Evolutionary conservation across 352 stramenopile genomes (phyloP).

Genomic region (Thraustochytrium striatum): DNA sequence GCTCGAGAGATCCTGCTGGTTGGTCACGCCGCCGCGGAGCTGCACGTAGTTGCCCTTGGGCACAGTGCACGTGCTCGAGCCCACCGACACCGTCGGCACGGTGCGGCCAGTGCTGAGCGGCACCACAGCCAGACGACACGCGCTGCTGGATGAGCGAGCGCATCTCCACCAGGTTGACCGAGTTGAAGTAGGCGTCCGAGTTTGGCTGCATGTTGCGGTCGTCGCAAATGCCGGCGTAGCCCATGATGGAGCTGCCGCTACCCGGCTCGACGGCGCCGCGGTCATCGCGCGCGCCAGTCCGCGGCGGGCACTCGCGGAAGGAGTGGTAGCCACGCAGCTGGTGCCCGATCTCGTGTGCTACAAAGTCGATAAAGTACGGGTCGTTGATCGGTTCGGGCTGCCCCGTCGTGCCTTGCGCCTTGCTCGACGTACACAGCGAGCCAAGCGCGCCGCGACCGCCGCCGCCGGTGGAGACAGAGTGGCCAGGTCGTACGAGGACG

Average conservation of each 20-base stretch:
- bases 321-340: slow-evolving; percentile 25
- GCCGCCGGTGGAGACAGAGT: slow-evolving; percentile 2
- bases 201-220: slow-evolving; percentile 39
- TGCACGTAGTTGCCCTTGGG: slow-evolving; percentile 27
- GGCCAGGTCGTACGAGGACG: slow-evolving; percentile 27
- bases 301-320: slow-evolving; percentile 41
- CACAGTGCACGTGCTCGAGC: not conserved
- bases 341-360: slow-evolving; percentile 44
- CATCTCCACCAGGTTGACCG: slow-evolving; percentile 43
- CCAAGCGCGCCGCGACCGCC: not conserved
- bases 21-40: not conserved
- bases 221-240: slow-evolving; percentile 36
- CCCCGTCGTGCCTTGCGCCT: slow-evolving; percentile 39
- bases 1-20: too few species aligned
- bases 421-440: not conserved
- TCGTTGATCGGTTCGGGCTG: not conserved
- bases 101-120: not conserved
- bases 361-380: slow-evolving; percentile 30
- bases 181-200: slow-evolving; percentile 46
- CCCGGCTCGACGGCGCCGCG: slow-evolving; percentile 46
- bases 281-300: too few species aligned
- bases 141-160: not conserved
- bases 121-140: not conserved
- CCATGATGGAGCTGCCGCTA: slow-evolving; percentile 46
- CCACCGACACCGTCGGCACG: not conserved